phyloP scores from a whole-genome alignment of 1,284 basidiomycete species.

The Lentinula novae-zelandiae region DNA sequence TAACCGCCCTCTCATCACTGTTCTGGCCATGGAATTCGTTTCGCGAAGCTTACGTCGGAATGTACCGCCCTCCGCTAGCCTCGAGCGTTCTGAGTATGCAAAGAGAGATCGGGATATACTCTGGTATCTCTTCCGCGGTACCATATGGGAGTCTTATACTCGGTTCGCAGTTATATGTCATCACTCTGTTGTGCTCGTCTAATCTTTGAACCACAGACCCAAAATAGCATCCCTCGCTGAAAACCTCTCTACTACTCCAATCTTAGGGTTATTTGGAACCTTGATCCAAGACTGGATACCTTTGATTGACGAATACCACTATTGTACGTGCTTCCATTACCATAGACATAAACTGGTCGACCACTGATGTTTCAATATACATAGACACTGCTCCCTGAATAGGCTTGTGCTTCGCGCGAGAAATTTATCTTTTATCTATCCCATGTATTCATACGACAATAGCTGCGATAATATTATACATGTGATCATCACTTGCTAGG shows the following conservation, averaged over 20 bases:
- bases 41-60: slow-evolving; percentile 64
- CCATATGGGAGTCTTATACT: slow-evolving; percentile 87
- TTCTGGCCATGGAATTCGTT: slow-evolving; percentile 60
- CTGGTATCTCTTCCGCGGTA: slow-evolving; percentile 86
- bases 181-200: not conserved
- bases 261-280: slow-evolving; percentile 74
- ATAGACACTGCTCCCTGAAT: slow-evolving; percentile 52
- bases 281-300: slow-evolving; percentile 89
- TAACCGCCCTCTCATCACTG: slow-evolving; percentile 51
- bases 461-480: not conserved
- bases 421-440: not conserved
- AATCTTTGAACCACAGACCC: slow-evolving; percentile 45
- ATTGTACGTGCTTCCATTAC: slow-evolving; percentile 59
- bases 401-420: not conserved
- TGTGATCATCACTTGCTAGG: not conserved
- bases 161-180: slow-evolving; percentile 39
- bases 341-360: not conserved
- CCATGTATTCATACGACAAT: not conserved
- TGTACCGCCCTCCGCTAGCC: slow-evolving; percentile 53
- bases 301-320: slow-evolving; percentile 93
- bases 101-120: slow-evolving; percentile 77
- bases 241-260: slow-evolving; percentile 57
- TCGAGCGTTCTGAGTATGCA: slow-evolving; percentile 80
- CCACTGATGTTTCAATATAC: slow-evolving; percentile 6
- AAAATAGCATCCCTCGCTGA: slow-evolving; percentile 67